These are phyloP conservation scores for Cerioporus squamosus DNA, from an alignment of 1,284 basidiomycete genomes.

Conservation along the genomic window DNA sequence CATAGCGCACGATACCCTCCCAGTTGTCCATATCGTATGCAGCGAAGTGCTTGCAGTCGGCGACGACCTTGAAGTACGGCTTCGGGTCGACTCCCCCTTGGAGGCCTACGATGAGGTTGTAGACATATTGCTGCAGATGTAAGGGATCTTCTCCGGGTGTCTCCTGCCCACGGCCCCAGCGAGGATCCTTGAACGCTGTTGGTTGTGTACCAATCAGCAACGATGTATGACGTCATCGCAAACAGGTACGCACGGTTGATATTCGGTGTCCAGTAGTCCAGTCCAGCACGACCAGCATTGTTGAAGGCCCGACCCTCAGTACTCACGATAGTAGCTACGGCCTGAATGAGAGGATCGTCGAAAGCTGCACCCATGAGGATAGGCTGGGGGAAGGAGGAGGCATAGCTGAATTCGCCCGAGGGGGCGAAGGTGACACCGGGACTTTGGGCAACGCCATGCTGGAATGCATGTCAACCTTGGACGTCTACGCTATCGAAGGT, in stretches of 20 bases:
- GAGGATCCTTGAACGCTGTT: slow-evolving; percentile 56
- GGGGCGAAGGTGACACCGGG: slow-evolving; percentile 54
- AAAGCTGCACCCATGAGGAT: slow-evolving; percentile 41
- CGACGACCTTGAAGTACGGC: slow-evolving; percentile 52
- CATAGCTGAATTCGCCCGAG: slow-evolving; percentile 54
- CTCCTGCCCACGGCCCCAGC: slow-evolving; percentile 65
- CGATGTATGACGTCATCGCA: neutral
- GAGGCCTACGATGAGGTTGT: slow-evolving; percentile 54
- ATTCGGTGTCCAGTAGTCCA: slow-evolving; percentile 62
- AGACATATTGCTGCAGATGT: slow-evolving; percentile 56
- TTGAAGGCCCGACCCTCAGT: slow-evolving; percentile 62
- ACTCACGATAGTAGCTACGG: slow-evolving; percentile 51
- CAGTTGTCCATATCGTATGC: slow-evolving; percentile 62
- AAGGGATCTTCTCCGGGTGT: slow-evolving; percentile 64
- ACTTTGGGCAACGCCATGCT: slow-evolving; percentile 56
- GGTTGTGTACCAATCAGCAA: neutral
- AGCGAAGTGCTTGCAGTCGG: slow-evolving; percentile 63
- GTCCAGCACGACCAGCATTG: slow-evolving; percentile 51
- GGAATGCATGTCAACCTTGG: neutral
- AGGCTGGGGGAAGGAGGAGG: slow-evolving; percentile 57
- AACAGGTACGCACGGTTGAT: slow-evolving; percentile 44
- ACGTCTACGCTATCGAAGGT: neutral
- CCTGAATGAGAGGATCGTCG: slow-evolving; percentile 55
- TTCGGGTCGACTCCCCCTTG: slow-evolving; percentile 59
- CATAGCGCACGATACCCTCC: slow-evolving; percentile 49